Evolutionary conservation across 2,329 filamentous ascomycete species (phyloP).

Genomic region (Microsporum canis): DNA sequence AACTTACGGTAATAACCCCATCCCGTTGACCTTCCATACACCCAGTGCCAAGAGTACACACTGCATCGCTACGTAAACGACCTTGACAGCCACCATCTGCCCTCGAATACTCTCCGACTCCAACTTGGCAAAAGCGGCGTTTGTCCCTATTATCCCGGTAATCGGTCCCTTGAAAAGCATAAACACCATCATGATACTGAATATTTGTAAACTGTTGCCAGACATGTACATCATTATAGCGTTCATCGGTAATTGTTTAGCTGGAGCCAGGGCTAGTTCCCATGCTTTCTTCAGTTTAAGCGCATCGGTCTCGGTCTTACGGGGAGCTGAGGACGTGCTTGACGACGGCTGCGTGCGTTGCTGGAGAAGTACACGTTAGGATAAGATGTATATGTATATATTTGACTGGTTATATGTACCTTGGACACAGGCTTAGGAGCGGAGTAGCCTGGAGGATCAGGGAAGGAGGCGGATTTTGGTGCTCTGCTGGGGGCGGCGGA

Average conservation of each 20-base stretch:
- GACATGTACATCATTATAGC: conserved; percentile 99
- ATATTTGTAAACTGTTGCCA: conserved; percentile 94
- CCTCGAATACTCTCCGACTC: conserved; percentile 67
- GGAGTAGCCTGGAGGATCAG: conserved; percentile 79
- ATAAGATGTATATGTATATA: conserved; percentile 16
- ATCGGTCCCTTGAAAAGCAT: conserved; percentile 98
- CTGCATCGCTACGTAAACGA: conserved; percentile 80
- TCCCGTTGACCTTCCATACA: conserved; percentile 91
- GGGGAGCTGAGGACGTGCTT: conserved; percentile 50
- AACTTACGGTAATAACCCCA: conserved; percentile 80
- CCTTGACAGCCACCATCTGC: conserved; percentile 71
- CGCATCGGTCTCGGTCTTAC: conserved; percentile 66
- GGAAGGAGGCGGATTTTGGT: conserved; percentile 53
- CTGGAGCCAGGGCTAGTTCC: conserved; percentile 87
- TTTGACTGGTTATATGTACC: conserved; percentile 11
- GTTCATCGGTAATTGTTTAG: conserved; percentile 95
- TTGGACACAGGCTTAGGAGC: conserved; percentile 27
- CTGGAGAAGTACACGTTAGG: conserved; percentile 13
- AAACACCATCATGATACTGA: conserved; percentile 99
- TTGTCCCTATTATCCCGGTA: conserved; percentile 68
- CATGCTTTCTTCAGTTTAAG: conserved; percentile 98
- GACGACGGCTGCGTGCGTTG: conserved; percentile 37
- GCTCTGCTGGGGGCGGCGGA: conserved; percentile 54
- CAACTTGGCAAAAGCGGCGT: conserved; percentile 80
- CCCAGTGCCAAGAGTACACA: conserved; percentile 71